Conservation (phyloP, 441 rosid genomes). For the Populus hybrid region DNA sequence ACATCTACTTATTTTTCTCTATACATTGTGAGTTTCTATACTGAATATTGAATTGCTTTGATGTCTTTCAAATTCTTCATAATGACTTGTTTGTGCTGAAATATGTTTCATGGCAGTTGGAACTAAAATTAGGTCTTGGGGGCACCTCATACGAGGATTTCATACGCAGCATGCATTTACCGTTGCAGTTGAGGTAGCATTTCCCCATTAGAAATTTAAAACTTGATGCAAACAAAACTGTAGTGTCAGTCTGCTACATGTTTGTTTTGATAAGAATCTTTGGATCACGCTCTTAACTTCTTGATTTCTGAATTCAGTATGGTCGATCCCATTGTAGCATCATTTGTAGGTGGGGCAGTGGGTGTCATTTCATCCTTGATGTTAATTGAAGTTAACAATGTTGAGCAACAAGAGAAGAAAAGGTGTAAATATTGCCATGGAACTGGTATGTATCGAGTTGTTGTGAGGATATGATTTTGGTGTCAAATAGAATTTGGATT, state of each 20-base stretch:
- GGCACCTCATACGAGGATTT: slow-evolving; percentile 96
- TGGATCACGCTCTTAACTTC: slow-evolving; percentile 14
- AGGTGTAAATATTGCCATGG: slow-evolving; percentile 95
- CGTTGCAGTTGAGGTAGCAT: slow-evolving; percentile 76
- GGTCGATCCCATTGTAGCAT: slow-evolving; percentile 97
- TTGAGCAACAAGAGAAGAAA: slow-evolving; percentile 90
- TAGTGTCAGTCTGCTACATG: background rate
- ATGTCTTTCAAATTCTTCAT: background rate
- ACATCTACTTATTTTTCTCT: background rate
- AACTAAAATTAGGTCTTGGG: slow-evolving; percentile 80
- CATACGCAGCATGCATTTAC: slow-evolving; percentile 73
- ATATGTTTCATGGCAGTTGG: slow-evolving; percentile 53
- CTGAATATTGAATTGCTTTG: background rate
- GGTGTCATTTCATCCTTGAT: slow-evolving; percentile 97
- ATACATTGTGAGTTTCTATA: background rate
- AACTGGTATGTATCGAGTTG: slow-evolving; percentile 51
- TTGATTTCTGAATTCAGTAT: slow-evolving; percentile 51
- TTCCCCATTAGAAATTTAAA: slow-evolving; percentile 7
- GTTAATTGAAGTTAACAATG: slow-evolving; percentile 88
- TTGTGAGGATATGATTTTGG: background rate
- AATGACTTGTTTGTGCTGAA: background rate
- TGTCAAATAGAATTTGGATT: slow-evolving; percentile 2
- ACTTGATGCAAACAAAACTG: slow-evolving; percentile 5
- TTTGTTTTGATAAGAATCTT: background rate
- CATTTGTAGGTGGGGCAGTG: slow-evolving; percentile 95